Evolutionary conservation across 2,329 filamentous ascomycete species (phyloP), one percentile per base, ranked within the genome.

Genomic region (Talaromyces funiculosus): DNA sequence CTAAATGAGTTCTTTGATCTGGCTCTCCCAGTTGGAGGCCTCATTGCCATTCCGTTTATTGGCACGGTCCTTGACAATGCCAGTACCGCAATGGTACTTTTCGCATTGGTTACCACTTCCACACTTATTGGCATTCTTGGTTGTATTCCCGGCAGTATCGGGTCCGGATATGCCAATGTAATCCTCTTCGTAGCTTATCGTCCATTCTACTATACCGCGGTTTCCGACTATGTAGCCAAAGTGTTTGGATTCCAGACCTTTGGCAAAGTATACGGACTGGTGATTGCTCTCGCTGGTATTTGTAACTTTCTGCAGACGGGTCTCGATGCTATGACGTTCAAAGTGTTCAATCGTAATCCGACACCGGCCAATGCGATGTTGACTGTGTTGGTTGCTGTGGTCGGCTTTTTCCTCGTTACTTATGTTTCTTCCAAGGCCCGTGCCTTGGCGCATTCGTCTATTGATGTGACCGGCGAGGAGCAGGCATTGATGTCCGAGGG

Each of bases 191-290:
- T 93, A 18, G 73, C 94, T 14, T 95, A 94, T 72, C 84, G 92
- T 0, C 91, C 91, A 0, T 87, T 96, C 60, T 96, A 94, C 76
- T 96, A 96, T 75, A 94, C 91, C 0, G 85, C 90, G 2, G 89
- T 96, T 9, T 92, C 88, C 61, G 92, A 96, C 76, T 96, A 95
- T 73, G 84, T 86, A 20, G 91, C 90, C 63, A 96, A 96, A 76
- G 91, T 96, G 37, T 96, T 96, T 72, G 92, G 92, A 16, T 96
- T 96, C 76, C 83, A 86, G 63, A 96, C 91, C 0, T 96, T 96
- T 67, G 92, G 92, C 49, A 96, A 90, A 61, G 91, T 97, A n/a
- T 96, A 96, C 74, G 92, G 92, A 10, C 82, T 92, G 20, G 89
- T 96, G 65, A 96, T 96, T 67, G 95, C 90, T 74, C 77, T 94